Percentiles rank a stretch among this genome's conserved stretches.
Conservation (phyloP, 305 asterid genomes). For the Withania somnifera region DNA sequence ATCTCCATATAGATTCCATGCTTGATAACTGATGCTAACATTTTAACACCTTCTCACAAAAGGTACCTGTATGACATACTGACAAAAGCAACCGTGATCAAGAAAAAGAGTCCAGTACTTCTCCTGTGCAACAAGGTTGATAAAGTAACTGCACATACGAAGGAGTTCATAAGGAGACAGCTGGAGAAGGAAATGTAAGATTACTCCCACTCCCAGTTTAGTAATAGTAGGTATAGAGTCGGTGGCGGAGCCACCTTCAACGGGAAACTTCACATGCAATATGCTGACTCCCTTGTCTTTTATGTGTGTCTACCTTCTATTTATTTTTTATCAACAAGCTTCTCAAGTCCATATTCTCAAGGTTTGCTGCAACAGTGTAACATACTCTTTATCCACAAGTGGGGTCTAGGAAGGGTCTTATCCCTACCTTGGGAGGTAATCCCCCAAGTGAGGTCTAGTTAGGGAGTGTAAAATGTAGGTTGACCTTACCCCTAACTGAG, state of each 20-base stretch:
- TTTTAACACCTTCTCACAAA: neutral
- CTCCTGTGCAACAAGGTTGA: constrained; percentile 89
- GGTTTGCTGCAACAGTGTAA: neutral
- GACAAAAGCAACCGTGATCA: constrained; percentile 56
- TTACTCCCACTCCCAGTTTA: neutral
- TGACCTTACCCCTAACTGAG: no score
- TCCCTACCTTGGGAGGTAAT: no score
- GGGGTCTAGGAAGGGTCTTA: no score
- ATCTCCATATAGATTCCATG: neutral
- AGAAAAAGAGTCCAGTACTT: constrained; percentile 55
- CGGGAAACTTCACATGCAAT: no score
- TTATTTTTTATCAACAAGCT: neutral
- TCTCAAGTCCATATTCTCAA: neutral
- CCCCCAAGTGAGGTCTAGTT: no score
- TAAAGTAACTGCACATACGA: constrained; percentile 82
- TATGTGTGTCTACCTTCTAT: no score
- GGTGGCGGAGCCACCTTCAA: no score
- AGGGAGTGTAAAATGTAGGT: no score
- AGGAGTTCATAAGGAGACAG: constrained; percentile 70
- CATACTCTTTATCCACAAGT: no score
- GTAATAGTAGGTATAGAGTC: no score
- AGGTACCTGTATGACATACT: constrained; percentile 82
- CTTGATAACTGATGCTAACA: neutral
- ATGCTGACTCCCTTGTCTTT: no score
- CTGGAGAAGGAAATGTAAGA: constrained; percentile 85